A percentile compares a stretch with the other conserved stretches of the same genome.
Evolutionary conservation across 192 early-diverging fungal species (phyloP).

Genomic region (Spizellomyces punctatus): DNA sequence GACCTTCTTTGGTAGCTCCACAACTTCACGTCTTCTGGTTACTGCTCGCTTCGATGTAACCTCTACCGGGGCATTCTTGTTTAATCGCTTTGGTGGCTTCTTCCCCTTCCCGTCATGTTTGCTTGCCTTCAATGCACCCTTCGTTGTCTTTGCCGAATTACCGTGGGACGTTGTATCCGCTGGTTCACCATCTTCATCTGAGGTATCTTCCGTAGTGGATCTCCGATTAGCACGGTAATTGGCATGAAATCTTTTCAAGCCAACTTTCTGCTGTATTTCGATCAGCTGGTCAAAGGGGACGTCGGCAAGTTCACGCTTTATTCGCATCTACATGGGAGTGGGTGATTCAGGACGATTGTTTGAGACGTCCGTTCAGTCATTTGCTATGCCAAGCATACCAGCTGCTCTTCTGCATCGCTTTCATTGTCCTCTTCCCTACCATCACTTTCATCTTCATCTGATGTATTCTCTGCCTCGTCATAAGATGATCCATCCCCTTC

Average conservation of each 20-base stretch:
- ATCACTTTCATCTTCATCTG: constrained; percentile 11
- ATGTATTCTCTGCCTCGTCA: not conserved
- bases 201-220: not conserved
- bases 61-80: constrained; percentile 68
- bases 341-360: too few species aligned
- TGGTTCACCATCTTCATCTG: not conserved
- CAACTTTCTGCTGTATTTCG: constrained; percentile 75
- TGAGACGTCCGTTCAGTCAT: too few species aligned
- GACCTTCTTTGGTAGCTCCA: constrained; percentile 61
- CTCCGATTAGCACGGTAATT: constrained; percentile 32
- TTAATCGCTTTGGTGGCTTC: constrained; percentile 30
- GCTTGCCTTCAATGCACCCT: constrained; percentile 9
- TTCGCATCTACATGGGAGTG: not conserved
- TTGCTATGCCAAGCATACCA: too few species aligned
- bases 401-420: not conserved
- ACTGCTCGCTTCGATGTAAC: constrained; percentile 77
- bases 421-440: constrained; percentile 19
- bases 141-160: not conserved
- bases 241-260: constrained; percentile 64
- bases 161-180: not conserved
- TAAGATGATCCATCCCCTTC: constrained; percentile 13
- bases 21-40: constrained; percentile 68
- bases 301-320: constrained; percentile 60
- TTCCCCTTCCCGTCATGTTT: constrained; percentile 28
- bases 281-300: constrained; percentile 81